Evolutionary conservation across 306 rosid species (phyloP).

Genomic region (Vigna hirtella): DNA sequence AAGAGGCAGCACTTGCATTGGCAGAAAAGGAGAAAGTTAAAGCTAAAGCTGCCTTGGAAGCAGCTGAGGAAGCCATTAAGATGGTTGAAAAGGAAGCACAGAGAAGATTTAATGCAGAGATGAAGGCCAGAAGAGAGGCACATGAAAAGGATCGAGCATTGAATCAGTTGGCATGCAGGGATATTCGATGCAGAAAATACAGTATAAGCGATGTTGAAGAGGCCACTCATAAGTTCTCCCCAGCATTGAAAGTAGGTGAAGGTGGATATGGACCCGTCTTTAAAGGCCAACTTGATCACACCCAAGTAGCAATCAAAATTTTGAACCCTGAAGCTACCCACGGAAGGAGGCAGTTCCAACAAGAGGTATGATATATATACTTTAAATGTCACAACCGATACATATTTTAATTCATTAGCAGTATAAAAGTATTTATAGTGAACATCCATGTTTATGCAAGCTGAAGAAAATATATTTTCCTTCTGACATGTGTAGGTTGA

Average conservation of each 20-base stretch:
- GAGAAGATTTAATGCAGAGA: conserved; percentile 71
- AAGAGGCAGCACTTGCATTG: conserved; percentile 75
- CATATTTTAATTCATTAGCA: too few species aligned
- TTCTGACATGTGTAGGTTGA: conserved; percentile 49
- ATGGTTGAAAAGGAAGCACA: conserved; percentile 76
- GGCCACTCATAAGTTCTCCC: conserved; percentile 71
- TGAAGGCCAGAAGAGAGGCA: conserved; percentile 66
- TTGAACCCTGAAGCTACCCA: conserved; percentile 87
- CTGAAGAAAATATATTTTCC: too few species aligned
- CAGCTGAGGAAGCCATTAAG: conserved; percentile 76
- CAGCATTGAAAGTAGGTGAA: conserved; percentile 74
- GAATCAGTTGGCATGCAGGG: conserved; percentile 57
- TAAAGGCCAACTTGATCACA: conserved; percentile 87
- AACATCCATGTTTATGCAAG: too few species aligned
- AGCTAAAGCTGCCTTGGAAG: conserved; percentile 79
- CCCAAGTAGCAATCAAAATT: conserved; percentile 86
- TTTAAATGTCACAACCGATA: not conserved
- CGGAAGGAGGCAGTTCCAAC: conserved; percentile 61
- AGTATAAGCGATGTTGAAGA: conserved; percentile 75
- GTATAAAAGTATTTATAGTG: too few species aligned
- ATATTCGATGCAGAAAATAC: conserved; percentile 72
- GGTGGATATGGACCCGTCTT: conserved; percentile 99
- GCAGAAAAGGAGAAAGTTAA: conserved; percentile 82
- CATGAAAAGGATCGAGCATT: conserved; percentile 75
- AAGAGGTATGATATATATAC: conserved; percentile 45